Base-by-base conservation (phyloP, 108 stramenopile genomes). In the Seminavis robusta region DNA sequence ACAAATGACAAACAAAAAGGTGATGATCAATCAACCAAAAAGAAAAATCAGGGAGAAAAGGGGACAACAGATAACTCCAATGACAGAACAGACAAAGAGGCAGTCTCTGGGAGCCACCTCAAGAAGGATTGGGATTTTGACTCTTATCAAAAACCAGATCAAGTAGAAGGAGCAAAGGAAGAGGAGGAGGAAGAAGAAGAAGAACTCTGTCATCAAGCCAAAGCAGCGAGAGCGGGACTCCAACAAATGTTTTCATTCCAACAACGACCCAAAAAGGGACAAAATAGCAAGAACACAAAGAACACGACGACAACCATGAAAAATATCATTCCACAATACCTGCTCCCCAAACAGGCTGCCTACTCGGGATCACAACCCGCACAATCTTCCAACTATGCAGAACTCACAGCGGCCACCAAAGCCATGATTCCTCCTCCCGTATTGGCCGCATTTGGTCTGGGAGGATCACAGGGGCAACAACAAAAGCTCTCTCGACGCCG, bases 331-430 rank as follows among this genome's bases (percentile, higher is more conserved):
- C 60, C 73, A 0, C 37, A 24, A 4, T 61, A 10, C 31, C 44
- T 79, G 9, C 34, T 80, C 15, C 63, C 67, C 3, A 40, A 43
- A 19, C 88, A 90, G 30, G 60, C 73, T 9, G 65, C 84, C 7
- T 82, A 81, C 63, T 82, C 88, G 9, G 84, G 80, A 1, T 77
- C 84, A 6, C 68, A 81, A 34, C 64, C 78, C 40, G 80, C 82
- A 9, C 79, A 83, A 55, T 43, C 43, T 4, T 59, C 72, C n/a
- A 36, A 37, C 4, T 75, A 82, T 46, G 67, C 60, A 19, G 46
- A 57, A 17, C 36, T 32, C 23, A 13, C 21, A 27, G 33, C 2
- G 27, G 16, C 1, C 21, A 55, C 28, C 15, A 34, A 1, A 33
- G 23, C 17, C 8, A 40, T 6, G 39, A 46, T 7, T 1, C 3